Percentiles rank a stretch among this genome's conserved stretches.
These are phyloP conservation scores for Singerocomus rubriflavus DNA, from an alignment of 1,284 basidiomycete species.

Conservation along the genomic window DNA sequence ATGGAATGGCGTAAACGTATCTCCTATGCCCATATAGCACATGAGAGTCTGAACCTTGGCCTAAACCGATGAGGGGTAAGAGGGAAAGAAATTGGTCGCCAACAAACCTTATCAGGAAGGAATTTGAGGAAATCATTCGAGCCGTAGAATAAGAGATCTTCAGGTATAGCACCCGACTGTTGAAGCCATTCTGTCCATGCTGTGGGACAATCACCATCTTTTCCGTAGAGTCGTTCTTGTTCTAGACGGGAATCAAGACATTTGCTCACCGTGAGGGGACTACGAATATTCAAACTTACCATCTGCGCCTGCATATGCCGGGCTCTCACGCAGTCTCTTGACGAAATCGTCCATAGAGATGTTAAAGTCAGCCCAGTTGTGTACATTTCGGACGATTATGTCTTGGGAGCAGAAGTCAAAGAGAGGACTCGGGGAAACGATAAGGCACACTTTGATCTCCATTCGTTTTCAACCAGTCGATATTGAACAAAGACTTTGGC, in stretches of 20 bases:
- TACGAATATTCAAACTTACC: conserved; percentile 32
- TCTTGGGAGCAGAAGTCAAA: conserved; percentile 34
- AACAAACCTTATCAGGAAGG: conserved; percentile 45
- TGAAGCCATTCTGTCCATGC: conserved; percentile 62
- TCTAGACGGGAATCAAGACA: conserved; percentile 39
- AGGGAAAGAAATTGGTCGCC: not conserved
- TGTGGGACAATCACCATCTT: conserved; percentile 65
- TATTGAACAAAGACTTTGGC: conserved; percentile 49
- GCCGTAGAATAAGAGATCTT: conserved; percentile 45
- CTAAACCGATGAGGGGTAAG: conserved; percentile 33
- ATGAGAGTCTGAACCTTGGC: conserved; percentile 67
- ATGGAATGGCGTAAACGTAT: conserved; percentile 74
- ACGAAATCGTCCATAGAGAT: conserved; percentile 49
- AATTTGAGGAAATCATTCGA: conserved; percentile 54
- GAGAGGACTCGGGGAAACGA: not conserved
- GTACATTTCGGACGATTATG: conserved; percentile 54
- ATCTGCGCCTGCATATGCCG: conserved; percentile 34
- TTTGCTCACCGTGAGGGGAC: not conserved
- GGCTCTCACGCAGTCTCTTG: conserved; percentile 35
- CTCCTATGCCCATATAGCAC: conserved; percentile 75
- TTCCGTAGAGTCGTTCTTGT: conserved; percentile 61
- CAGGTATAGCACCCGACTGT: conserved; percentile 44
- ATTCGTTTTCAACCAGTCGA: conserved; percentile 48
- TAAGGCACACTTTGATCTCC: conserved; percentile 35
- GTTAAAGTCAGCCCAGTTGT: conserved; percentile 43